Evolutionary conservation across 495 filamentous ascomycete species (phyloP), one percentile per base, ranked within the genome.

Genomic region (Cetradonia linearis): DNA sequence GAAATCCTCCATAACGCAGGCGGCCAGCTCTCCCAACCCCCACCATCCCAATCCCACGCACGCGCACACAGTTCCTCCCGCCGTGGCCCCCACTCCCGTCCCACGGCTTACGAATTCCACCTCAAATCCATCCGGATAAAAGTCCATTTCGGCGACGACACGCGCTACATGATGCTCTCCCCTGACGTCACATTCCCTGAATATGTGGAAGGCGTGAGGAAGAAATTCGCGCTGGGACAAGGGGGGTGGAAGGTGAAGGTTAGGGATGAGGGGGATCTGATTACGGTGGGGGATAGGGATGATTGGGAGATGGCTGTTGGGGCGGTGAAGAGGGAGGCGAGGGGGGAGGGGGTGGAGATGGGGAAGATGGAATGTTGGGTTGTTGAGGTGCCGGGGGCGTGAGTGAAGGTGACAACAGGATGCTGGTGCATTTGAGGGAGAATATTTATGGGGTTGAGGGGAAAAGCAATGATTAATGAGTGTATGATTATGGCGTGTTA

Each of bases 231-330:
- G 30, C 73, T 95, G 56, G 76, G 42, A 23, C n/a, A 78, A 40
- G 76, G 80, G 50, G 91, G 87, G 78, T 84, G 95, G 71, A 90
- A 88, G 77, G 83, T 95, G 67, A 84, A 82, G 69, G 87, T 89
- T 56, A 86, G 89, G 55, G 91, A 95, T 70, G 83, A 88, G 63
- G 86, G 86, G 8, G 93, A 96, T 68, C 88, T 95, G 86, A 92
- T 98, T 70, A 96, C 90, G 14, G 85, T 98, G 83, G 89, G 86
- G 34, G 93, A 98, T 73, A 87, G 95, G 72, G 93, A 98, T 68
- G 93, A 98, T 77, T 72, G 96, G 64, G 91, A 96, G 56, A 84
- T 95, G 80, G 81, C 87, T 44, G 78, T 97, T 58, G 76, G 74
- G 67, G 75, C 73, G 5, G 83, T 85, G 34, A 86, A 81, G 69